Conservation (phyloP, 2,329 filamentous ascomycete genomes). For the Gyromitra esculenta region DNA sequence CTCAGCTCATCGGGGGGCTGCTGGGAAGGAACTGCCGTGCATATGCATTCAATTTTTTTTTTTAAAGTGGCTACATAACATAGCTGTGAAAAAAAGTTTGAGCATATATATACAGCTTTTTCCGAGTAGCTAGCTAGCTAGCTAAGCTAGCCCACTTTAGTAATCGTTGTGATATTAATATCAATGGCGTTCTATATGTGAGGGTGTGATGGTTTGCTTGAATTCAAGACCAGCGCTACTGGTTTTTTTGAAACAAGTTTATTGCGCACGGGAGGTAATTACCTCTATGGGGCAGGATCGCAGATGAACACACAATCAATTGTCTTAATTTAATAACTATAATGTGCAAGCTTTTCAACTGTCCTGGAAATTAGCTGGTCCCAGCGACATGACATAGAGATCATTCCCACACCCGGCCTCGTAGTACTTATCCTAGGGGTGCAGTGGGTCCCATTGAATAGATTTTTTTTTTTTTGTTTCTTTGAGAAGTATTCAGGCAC, state of each 20-base stretch:
- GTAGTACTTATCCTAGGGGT: not conserved
- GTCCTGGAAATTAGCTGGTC: slow-evolving; percentile 15
- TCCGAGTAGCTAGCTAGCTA: too few species aligned
- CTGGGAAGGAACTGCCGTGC: slow-evolving; percentile 27
- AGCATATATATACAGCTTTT: too few species aligned
- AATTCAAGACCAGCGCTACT: slow-evolving; percentile 1
- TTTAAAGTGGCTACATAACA: slow-evolving; percentile 15
- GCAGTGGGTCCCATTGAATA: too few species aligned
- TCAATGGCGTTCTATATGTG: slow-evolving; percentile 14
- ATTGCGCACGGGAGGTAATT: not conserved
- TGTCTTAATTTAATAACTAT: slow-evolving; percentile 4
- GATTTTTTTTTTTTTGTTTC: not conserved
- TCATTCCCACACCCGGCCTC: not conserved
- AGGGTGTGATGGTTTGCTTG: slow-evolving; percentile 37
- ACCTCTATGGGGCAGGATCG: slow-evolving; percentile 17
- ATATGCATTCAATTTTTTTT: slow-evolving; percentile 42
- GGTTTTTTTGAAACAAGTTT: slow-evolving; percentile 26
- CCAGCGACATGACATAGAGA: not conserved
- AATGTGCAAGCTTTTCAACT: slow-evolving; percentile 14
- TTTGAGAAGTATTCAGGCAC: not conserved
- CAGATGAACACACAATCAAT: slow-evolving; percentile 1
- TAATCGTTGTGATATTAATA: slow-evolving; percentile 28
- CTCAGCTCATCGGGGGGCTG: slow-evolving; percentile 30
- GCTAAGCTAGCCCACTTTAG: not conserved
- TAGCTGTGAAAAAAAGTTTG: too few species aligned